Conservation (phyloP, 23 red algal genomes). For the Chondrus crispus region DNA sequence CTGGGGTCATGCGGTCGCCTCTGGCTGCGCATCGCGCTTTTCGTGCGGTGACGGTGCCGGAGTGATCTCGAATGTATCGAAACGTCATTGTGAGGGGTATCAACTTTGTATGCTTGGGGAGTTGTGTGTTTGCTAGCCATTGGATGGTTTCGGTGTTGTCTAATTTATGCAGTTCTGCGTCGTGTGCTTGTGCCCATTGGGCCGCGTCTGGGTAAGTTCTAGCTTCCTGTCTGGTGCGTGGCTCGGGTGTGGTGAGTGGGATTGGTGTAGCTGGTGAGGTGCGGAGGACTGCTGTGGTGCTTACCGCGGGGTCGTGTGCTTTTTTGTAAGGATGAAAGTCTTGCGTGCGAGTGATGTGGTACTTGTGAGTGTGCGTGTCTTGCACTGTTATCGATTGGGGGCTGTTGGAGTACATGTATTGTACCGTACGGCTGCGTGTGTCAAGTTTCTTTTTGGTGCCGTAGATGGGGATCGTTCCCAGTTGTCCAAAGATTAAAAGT, state of each 20-base stretch:
- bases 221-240: neutral
- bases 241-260: neutral
- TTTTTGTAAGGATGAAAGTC: no score
- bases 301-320: no score
- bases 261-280: neutral
- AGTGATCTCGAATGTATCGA: neutral
- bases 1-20: constrained; percentile 18
- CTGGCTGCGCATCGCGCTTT: neutral
- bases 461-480: no score
- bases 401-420: no score
- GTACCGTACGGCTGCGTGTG: no score
- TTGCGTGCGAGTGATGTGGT: no score
- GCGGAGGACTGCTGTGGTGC: no score
- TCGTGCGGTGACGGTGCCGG: neutral
- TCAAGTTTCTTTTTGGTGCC: no score
- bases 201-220: neutral
- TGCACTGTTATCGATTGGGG: no score
- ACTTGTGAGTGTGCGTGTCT: no score
- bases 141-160: neutral
- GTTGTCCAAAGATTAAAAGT: no score
- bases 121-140: neutral
- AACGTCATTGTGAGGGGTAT: neutral
- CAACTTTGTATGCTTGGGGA: no score
- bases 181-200: neutral
- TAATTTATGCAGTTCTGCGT: constrained; percentile 1